Conservation (phyloP, 73 alveolate species). For the Paramecium pentaurelia region DNA sequence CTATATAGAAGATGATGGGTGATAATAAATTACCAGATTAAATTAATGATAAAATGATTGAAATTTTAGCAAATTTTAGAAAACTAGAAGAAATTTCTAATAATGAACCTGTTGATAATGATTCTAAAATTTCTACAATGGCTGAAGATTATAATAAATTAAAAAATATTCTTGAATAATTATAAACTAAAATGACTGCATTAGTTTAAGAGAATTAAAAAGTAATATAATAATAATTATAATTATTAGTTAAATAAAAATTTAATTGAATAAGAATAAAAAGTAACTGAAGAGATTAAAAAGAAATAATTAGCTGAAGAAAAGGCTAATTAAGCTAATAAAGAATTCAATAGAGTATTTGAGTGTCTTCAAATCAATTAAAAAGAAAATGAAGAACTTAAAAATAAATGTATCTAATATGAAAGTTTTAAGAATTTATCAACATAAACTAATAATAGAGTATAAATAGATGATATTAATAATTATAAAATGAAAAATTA, state of each 20-base stretch:
- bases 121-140: not conserved
- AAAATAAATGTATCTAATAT: not conserved
- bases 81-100: not conserved
- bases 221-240: not conserved
- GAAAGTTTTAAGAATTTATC: not conserved
- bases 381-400: slow-evolving; percentile 35
- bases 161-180: not conserved
- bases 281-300: not conserved
- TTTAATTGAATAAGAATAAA: slow-evolving; percentile 24
- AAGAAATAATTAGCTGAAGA: slow-evolving; percentile 40
- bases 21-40: not conserved
- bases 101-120: not conserved
- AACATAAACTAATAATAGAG: not conserved
- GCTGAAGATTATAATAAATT: slow-evolving; percentile 30
- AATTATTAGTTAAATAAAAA: not conserved
- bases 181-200: slow-evolving; percentile 23
- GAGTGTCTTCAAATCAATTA: slow-evolving; percentile 14
- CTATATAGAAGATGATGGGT: not conserved
- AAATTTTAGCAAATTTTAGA: slow-evolving; percentile 3
- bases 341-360: slow-evolving; percentile 39
- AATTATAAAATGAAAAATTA: not conserved
- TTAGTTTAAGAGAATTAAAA: slow-evolving; percentile 22
- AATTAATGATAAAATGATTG: slow-evolving; percentile 39
- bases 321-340: slow-evolving; percentile 10
- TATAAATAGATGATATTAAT: not conserved